Percentiles rank a stretch among this genome's conserved stretches.
Evolutionary conservation across 2,329 filamentous ascomycete species (phyloP).

Genomic region (Pseudopyricularia cyperi): DNA sequence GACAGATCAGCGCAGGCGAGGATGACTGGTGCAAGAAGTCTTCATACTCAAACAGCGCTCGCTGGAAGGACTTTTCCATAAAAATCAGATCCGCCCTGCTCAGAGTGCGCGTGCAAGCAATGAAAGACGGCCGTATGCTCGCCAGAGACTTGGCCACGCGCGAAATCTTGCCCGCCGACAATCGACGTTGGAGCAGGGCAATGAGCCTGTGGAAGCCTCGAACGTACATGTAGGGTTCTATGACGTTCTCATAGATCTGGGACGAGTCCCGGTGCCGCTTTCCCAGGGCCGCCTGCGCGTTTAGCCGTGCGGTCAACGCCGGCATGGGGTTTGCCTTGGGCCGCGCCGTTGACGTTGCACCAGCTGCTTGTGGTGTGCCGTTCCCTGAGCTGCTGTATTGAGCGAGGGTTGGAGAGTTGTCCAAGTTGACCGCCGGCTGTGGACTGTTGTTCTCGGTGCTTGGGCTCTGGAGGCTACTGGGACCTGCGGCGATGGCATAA

Average conservation of each 20-base stretch:
- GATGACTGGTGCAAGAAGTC: slow-evolving; percentile 81
- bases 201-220: slow-evolving; percentile 82
- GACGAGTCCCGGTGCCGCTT: slow-evolving; percentile 62
- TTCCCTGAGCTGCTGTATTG: slow-evolving; percentile 11
- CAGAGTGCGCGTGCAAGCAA: slow-evolving; percentile 80
- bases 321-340: slow-evolving; percentile 8
- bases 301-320: slow-evolving; percentile 13
- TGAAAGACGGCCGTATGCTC: slow-evolving; percentile 84
- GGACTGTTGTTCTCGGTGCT: slow-evolving; percentile 53
- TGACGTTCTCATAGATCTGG: slow-evolving; percentile 77
- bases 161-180: slow-evolving; percentile 62
- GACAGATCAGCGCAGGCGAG: slow-evolving; percentile 82
- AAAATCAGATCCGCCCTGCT: slow-evolving; percentile 84
- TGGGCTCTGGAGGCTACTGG: slow-evolving; percentile 49
- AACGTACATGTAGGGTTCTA: slow-evolving; percentile 84
- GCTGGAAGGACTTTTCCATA: slow-evolving; percentile 95
- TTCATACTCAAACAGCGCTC: slow-evolving; percentile 84
- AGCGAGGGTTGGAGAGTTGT: slow-evolving; percentile 37
- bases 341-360: slow-evolving; percentile 1
- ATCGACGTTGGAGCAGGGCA: slow-evolving; percentile 64
- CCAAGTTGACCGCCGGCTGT: slow-evolving; percentile 38
- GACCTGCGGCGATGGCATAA: slow-evolving; percentile 50
- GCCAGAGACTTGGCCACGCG: slow-evolving; percentile 79
- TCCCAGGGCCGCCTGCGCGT: slow-evolving; percentile 37
- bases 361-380: neutral